Base-by-base conservation (phyloP, 1,139 yeast species). In the Pichia sp. region DNA sequence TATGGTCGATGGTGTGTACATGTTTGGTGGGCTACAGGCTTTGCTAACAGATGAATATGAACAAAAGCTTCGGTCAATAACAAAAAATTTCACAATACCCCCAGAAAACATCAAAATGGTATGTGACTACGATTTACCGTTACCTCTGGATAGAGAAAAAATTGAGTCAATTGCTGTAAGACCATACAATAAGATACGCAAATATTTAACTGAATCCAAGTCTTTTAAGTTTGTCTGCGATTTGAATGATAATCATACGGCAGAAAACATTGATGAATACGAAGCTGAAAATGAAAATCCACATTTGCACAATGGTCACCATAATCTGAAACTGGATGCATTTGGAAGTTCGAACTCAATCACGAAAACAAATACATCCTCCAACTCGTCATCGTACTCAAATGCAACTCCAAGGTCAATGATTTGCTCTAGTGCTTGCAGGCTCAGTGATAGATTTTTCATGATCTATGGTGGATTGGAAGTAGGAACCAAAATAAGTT, bases 391-490 rank as follows among this genome's bases (percentile, higher is more conserved):
- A 0, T 23, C 30, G 11, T 23, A 48, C 13, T 47, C 31, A 40
- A 45, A 46, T 51, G 30, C 41, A 41, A 48, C 15, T 13, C 81
- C 80, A 0, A 77, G 75, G 5, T 70, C 78, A 0, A 54, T 77
- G 15, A 57, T 76, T 16, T 73, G 78, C 57, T 64, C 74, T 57
- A 62, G 70, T 6, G 71, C 72, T 2, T 66, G 71, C 8, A 66
- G 64, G 48, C 60, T 78, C 5, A 71, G 77, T 4, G 68, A 71
- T 38, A 62, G 77, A 42, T 74, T 75, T 57, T 70, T 75, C 23
- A 64, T 76, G 52, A 69, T 70, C 50, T 76, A 75, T 60, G 82
- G 82, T 15, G 82, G 82, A 0, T 71, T 77, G 55, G 76, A 77
- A 56, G 57, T 77, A 5, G 61, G 63, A 26, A 72, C 75, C 0